phyloP scores from a whole-genome alignment of 192 early-diverging fungal genomes.

The Mortierella antarctica region DNA sequence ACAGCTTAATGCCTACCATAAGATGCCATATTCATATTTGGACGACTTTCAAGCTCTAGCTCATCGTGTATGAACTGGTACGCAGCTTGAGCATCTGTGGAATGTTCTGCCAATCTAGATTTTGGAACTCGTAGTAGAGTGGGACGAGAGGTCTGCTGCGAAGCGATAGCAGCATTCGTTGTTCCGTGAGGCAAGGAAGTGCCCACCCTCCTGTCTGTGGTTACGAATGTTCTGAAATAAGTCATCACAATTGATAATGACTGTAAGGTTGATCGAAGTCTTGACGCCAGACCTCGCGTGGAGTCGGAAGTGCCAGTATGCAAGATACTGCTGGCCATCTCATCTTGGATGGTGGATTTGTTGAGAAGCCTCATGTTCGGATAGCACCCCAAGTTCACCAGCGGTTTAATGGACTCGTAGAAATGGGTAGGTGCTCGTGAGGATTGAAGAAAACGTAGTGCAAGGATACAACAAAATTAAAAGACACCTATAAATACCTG shows the following conservation, averaged over 20 bases:
- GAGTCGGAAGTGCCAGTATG: background rate
- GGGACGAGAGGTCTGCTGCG: background rate
- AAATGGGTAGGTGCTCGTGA: background rate
- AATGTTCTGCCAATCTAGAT: conserved; percentile 46
- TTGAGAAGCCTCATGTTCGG: background rate
- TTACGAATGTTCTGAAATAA: background rate
- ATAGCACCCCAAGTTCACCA: no score
- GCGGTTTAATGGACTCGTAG: background rate
- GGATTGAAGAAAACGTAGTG: background rate
- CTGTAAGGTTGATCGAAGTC: background rate
- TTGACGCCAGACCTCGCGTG: background rate
- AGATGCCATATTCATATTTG: conserved; percentile 79
- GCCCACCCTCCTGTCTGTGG: background rate
- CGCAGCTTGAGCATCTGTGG: conserved; percentile 61
- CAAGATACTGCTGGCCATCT: background rate
- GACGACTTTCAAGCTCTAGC: conserved; percentile 82
- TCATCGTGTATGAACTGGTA: conserved; percentile 84
- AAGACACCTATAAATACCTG: background rate
- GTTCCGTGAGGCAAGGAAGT: background rate
- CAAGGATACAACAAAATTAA: background rate
- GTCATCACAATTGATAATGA: conserved; percentile 3
- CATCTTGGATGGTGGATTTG: background rate
- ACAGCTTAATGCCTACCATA: conserved; percentile 40
- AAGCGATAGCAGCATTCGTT: background rate
- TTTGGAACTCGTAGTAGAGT: conserved; percentile 46